These are phyloP conservation scores for Hygrophoropsis aurantiaca DNA, from an alignment of 768 basidiomycete genomes.

Conservation along the genomic window DNA sequence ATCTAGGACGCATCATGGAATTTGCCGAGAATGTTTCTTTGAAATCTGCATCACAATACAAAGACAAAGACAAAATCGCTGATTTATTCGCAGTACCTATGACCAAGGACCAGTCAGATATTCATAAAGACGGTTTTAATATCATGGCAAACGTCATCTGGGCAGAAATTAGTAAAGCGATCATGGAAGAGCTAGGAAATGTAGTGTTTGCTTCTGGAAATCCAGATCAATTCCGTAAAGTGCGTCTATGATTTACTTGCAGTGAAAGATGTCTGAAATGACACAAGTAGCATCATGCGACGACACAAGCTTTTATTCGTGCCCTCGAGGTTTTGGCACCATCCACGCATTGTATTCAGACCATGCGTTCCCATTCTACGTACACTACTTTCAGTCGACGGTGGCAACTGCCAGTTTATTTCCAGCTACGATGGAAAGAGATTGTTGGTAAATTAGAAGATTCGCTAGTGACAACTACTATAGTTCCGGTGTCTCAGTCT, in stretches of 20 bases:
- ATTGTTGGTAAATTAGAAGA: conserved; percentile 80
- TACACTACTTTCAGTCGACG: conserved; percentile 75
- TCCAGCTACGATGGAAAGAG: conserved; percentile 96
- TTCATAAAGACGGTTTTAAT: conserved; percentile 56
- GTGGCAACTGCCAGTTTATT: conserved; percentile 97
- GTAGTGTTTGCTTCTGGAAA: conserved; percentile 89
- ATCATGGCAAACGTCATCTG: conserved; percentile 89
- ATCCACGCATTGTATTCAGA: conserved; percentile 63
- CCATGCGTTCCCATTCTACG: conserved; percentile 70
- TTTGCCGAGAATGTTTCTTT: conserved; percentile 66
- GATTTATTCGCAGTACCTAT: conserved; percentile 5
- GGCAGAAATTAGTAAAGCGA: conserved; percentile 76
- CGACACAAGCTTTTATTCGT: conserved; percentile 77
- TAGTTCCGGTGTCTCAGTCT: conserved; percentile 34
- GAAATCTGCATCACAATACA: conserved; percentile 39
- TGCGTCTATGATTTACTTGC: conserved; percentile 32
- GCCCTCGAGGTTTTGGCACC: conserved; percentile 84
- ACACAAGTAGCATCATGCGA: conserved; percentile 71
- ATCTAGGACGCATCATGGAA: conserved; percentile 73
- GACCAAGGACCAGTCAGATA: conserved; percentile 5
- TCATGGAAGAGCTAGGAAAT: conserved; percentile 82
- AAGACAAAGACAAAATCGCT: conserved; percentile 6
- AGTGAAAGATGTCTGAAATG: neutral
- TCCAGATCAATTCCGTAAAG: conserved; percentile 88
- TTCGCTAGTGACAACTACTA: conserved; percentile 41